Evolutionary conservation across 1,284 basidiomycete genomes (phyloP).

Genomic region (Marasmius tenuissimus): DNA sequence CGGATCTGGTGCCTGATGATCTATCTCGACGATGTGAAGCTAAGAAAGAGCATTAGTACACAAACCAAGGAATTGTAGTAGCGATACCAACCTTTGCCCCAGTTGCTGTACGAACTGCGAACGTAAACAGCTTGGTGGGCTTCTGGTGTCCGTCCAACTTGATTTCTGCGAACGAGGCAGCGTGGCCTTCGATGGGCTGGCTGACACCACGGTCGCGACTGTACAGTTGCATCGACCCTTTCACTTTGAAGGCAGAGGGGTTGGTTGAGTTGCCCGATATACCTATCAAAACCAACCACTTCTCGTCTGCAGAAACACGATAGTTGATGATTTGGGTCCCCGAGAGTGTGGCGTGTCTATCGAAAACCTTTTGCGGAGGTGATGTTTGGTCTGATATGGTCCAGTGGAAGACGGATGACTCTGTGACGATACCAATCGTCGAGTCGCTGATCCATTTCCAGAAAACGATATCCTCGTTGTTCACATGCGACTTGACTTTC

Average conservation of each 20-base stretch:
- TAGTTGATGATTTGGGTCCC: constrained; percentile 99
- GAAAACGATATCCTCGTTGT: constrained; percentile 94
- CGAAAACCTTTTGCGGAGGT: constrained; percentile 89
- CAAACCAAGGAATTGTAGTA: not conserved
- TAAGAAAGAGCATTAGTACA: constrained; percentile 32
- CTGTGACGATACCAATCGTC: constrained; percentile 95
- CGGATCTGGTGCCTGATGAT: constrained; percentile 94
- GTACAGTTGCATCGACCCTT: constrained; percentile 96
- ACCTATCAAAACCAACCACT: constrained; percentile 97
- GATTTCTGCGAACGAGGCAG: constrained; percentile 93
- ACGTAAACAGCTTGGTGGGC: constrained; percentile 92
- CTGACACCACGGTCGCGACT: constrained; percentile 91
- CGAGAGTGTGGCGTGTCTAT: constrained; percentile 92
- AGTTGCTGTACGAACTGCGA: constrained; percentile 92
- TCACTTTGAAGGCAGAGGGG: constrained; percentile 95
- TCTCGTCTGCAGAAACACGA: constrained; percentile 88
- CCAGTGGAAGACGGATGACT: constrained; percentile 95
- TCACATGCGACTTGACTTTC: constrained; percentile 96
- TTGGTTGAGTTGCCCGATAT: constrained; percentile 94
- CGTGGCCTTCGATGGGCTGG: constrained; percentile 98
- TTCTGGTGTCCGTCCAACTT: constrained; percentile 86
- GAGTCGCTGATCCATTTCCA: constrained; percentile 98
- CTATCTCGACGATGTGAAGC: constrained; percentile 99
- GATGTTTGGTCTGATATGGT: constrained; percentile 73
- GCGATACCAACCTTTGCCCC: constrained; percentile 85